Percentiles rank a stretch among this genome's conserved stretches.
Conservation (phyloP, 2,329 filamentous ascomycete genomes). For the Colletotrichum sp. region DNA sequence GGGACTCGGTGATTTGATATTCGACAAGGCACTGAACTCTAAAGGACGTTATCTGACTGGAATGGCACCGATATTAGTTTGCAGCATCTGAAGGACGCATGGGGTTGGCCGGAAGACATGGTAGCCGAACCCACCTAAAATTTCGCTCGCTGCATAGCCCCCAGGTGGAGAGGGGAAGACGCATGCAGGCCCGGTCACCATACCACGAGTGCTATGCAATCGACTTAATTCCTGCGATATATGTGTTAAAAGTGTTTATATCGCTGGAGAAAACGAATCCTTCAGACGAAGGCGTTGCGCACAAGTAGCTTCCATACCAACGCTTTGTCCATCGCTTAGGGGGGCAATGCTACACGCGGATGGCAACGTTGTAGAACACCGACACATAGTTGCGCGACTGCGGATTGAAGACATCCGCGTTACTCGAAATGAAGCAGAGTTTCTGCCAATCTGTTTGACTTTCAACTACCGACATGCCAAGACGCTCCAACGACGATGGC, state of each 20-base stretch:
- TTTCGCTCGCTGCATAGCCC: neutral
- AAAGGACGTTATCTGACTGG: neutral
- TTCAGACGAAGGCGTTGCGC: neutral
- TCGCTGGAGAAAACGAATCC: neutral
- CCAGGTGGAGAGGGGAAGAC: neutral
- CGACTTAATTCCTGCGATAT: neutral
- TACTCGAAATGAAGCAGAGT: neutral
- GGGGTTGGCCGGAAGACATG: neutral
- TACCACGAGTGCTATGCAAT: neutral
- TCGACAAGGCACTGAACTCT: neutral
- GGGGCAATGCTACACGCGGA: neutral
- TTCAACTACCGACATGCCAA: neutral
- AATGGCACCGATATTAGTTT: neutral
- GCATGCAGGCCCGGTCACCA: neutral
- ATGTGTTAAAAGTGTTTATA: neutral
- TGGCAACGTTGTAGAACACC: neutral
- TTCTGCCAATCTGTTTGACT: neutral
- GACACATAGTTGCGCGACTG: neutral
- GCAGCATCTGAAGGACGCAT: neutral
- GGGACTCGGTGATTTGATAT: neutral
- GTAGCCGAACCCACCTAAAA: neutral
- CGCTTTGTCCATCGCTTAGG: neutral
- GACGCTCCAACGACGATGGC: neutral
- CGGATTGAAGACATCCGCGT: neutral
- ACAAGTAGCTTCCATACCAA: neutral